Evolutionary conservation across 805 yeast genomes (phyloP).

Genomic region (Scheffersomyces amazonensis): DNA sequence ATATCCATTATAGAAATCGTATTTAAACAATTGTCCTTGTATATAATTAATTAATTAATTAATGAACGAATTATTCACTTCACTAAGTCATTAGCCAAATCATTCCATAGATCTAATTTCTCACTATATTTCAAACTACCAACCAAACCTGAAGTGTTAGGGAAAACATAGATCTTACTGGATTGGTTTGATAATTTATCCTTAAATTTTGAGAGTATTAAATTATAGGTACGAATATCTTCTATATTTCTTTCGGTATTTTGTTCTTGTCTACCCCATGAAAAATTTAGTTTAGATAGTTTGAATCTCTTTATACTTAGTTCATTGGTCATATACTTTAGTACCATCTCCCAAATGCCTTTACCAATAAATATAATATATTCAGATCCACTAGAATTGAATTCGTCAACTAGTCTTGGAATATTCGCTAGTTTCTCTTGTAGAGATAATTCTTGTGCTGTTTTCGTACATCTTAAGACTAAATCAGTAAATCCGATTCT

Average conservation of each 20-base stretch:
- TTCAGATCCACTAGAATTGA: conserved; percentile 36
- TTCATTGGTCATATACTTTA: conserved; percentile 26
- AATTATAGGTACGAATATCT: conserved; percentile 3
- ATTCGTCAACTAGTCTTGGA: conserved; percentile 46
- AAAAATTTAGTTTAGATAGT: conserved; percentile 31
- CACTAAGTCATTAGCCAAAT: conserved; percentile 24
- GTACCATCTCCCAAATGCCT: conserved; percentile 68
- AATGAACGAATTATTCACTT: neutral
- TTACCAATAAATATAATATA: conserved; percentile 64
- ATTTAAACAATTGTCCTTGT: too few species aligned
- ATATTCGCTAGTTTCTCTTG: conserved; percentile 56
- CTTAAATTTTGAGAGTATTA: conserved; percentile 15
- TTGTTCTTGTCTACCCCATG: conserved; percentile 48
- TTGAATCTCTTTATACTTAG: conserved; percentile 23
- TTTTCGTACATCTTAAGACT: conserved; percentile 59
- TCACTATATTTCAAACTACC: conserved; percentile 43
- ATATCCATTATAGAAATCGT: too few species aligned
- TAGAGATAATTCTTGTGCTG: conserved; percentile 50
- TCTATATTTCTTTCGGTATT: conserved; percentile 9
- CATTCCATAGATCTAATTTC: conserved; percentile 50
- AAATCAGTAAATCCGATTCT: conserved; percentile 71
- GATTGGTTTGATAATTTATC: conserved; percentile 10
- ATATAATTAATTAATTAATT: too few species aligned
- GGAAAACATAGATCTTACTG: conserved; percentile 53
- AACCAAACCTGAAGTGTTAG: conserved; percentile 73